Conservation (phyloP, 257 asterid genomes). For the Asclepias syriaca region DNA sequence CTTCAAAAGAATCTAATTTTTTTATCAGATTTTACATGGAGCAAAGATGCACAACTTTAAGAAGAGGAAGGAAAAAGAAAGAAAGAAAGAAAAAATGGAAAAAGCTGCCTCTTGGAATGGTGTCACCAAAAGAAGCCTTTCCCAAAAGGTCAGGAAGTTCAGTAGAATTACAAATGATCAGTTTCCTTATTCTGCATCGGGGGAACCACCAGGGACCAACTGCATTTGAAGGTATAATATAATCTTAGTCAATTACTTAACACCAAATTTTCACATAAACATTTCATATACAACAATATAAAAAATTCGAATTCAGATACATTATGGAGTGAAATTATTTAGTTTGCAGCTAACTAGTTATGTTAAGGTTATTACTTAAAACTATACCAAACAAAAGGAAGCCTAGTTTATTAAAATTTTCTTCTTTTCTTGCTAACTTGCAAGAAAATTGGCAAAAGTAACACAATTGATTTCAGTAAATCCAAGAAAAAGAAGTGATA, state of each 20-base stretch:
- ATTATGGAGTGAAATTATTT: no score
- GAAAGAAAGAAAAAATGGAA: no score
- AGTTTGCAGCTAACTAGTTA: background rate
- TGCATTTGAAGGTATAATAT: constrained; percentile 15
- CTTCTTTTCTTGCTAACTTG: background rate
- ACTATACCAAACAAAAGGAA: no score
- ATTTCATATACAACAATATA: no score
- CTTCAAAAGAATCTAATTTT: background rate
- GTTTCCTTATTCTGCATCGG: constrained; percentile 31
- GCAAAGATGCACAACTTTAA: background rate
- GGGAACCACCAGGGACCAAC: constrained; percentile 53
- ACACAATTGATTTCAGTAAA: background rate
- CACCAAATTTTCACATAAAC: background rate
- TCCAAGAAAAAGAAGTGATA: background rate
- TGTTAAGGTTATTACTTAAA: background rate
- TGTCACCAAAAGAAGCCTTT: constrained; percentile 1
- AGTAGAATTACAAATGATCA: background rate
- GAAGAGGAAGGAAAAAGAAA: background rate
- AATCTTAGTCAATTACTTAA: background rate
- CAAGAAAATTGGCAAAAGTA: background rate
- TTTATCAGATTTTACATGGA: constrained; percentile 4
- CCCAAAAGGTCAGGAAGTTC: background rate
- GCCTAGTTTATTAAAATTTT: background rate
- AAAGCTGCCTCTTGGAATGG: background rate
- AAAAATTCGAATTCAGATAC: no score